Conservation (phyloP, 768 basidiomycete species). For the Suillus fuscotomentosus region DNA sequence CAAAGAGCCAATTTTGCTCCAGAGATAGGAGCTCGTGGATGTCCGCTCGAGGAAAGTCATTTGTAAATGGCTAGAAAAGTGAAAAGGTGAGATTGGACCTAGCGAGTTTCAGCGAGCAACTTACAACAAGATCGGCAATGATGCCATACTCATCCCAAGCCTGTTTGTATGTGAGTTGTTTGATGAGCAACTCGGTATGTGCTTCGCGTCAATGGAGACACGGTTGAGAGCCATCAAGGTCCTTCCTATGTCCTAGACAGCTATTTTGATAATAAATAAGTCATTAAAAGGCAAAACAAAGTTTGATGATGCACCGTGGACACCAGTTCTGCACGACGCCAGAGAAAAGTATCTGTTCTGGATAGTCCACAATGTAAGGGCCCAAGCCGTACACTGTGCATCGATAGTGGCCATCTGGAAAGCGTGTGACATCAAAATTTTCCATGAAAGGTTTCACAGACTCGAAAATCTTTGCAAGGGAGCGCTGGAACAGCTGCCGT, state of each 20-base stretch:
- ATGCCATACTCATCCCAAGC: constrained; percentile 38
- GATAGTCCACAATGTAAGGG: constrained; percentile 40
- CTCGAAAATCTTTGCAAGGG: constrained; percentile 24
- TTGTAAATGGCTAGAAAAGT: too few species aligned
- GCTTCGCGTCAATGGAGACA: constrained; percentile 19
- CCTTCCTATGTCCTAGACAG: not conserved
- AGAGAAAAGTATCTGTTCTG: constrained; percentile 33
- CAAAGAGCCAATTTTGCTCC: too few species aligned
- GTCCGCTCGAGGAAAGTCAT: too few species aligned
- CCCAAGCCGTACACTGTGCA: constrained; percentile 32
- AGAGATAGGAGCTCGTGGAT: too few species aligned
- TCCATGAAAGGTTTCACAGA: constrained; percentile 26
- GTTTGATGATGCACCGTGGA: constrained; percentile 22
- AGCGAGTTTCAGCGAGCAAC: too few species aligned
- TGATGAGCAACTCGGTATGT: constrained; percentile 19
- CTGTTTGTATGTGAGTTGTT: constrained; percentile 22
- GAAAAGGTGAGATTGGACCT: too few species aligned
- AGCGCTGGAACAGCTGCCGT: constrained; percentile 30
- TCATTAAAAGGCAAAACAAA: not conserved
- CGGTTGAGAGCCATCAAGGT: constrained; percentile 6
- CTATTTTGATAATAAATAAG: not conserved
- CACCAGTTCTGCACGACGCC: constrained; percentile 38
- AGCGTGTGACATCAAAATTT: constrained; percentile 20
- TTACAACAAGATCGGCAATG: constrained; percentile 17
- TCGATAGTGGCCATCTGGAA: constrained; percentile 30